phyloP scores from a whole-genome alignment of 352 stramenopile species.

The Phytophthora colocasiae region DNA sequence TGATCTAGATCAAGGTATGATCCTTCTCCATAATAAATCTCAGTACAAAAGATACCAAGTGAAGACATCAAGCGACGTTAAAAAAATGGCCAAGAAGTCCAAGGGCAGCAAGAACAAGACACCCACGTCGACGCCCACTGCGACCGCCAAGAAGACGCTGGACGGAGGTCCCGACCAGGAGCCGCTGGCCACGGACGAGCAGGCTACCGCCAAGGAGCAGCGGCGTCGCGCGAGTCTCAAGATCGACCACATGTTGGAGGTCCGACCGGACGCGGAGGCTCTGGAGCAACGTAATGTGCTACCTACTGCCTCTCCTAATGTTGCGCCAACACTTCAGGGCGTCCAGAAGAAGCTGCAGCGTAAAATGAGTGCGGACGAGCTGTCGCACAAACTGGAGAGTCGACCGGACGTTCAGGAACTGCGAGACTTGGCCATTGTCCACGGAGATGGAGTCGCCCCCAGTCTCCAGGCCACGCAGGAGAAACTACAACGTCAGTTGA shows the following conservation, averaged over 20 bases:
- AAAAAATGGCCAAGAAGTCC: slow-evolving; percentile 65
- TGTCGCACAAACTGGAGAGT: slow-evolving; percentile 69
- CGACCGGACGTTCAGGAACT: slow-evolving; percentile 81
- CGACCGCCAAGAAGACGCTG: slow-evolving; percentile 36
- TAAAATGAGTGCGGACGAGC: slow-evolving; percentile 77
- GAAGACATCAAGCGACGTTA: slow-evolving; percentile 19
- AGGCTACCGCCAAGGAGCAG: slow-evolving; percentile 44
- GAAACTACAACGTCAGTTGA: slow-evolving; percentile 76
- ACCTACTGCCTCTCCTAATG: slow-evolving; percentile 43
- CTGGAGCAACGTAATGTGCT: slow-evolving; percentile 69
- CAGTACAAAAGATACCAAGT: slow-evolving; percentile 16
- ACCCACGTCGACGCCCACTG: slow-evolving; percentile 24
- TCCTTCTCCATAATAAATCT: slow-evolving; percentile 4
- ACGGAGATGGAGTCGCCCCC: slow-evolving; percentile 70
- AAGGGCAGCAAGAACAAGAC: slow-evolving; percentile 52
- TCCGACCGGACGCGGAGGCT: slow-evolving; percentile 62
- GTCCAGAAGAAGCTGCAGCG: slow-evolving; percentile 82
- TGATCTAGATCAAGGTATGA: too few relatives aligned
- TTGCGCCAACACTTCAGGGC: slow-evolving; percentile 65
- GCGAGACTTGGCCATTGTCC: slow-evolving; percentile 73
- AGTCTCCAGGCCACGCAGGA: slow-evolving; percentile 85
- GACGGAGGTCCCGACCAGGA: slow-evolving; percentile 44
- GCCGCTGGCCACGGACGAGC: slow-evolving; percentile 28
- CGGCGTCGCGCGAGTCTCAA: slow-evolving; percentile 52
- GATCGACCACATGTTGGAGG: slow-evolving; percentile 70